Evolutionary conservation across 345 rosid genomes (phyloP).

Genomic region (Crucihimalaya himalaica): DNA sequence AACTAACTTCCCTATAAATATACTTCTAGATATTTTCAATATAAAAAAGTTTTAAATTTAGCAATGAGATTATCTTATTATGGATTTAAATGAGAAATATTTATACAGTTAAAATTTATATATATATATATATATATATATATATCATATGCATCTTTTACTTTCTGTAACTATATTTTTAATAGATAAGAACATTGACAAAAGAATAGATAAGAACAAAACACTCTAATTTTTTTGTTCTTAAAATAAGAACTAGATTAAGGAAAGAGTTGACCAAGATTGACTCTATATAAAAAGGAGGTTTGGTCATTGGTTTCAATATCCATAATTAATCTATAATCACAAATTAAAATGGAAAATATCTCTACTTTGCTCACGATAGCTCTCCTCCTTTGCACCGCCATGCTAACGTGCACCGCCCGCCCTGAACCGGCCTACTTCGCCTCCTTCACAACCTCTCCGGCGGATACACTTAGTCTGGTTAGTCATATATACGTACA

Average conservation of each 20-base stretch:
- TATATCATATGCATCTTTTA: too few species aligned
- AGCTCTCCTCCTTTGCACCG: slow-evolving; percentile 23
- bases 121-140: too few species aligned
- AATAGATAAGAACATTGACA: slow-evolving; percentile 25
- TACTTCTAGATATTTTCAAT: neutral
- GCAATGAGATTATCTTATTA: too few species aligned
- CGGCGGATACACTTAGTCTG: slow-evolving; percentile 33
- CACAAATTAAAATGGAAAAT: slow-evolving; percentile 29
- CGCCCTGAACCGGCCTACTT: slow-evolving; percentile 28
- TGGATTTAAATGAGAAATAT: too few species aligned
- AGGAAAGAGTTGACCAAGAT: slow-evolving; percentile 22
- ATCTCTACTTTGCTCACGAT: slow-evolving; percentile 26
- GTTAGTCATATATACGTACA: slow-evolving; percentile 22
- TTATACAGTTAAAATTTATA: too few species aligned
- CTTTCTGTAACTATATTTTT: neutral
- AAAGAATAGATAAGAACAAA: slow-evolving; percentile 26
- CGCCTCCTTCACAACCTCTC: slow-evolving; percentile 33
- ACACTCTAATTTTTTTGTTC: neutral
- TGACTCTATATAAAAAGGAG: slow-evolving; percentile 26
- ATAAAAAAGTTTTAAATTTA: too few species aligned
- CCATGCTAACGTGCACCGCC: slow-evolving; percentile 28
- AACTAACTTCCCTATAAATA: too few species aligned
- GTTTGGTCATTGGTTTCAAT: slow-evolving; percentile 16
- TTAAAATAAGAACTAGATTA: neutral
- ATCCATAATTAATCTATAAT: neutral